Percentiles rank a stretch among this genome's conserved stretches.
Evolutionary conservation across 2,329 filamentous ascomycete genomes (phyloP).

Genomic region (Pseudogymnoascus sp.): DNA sequence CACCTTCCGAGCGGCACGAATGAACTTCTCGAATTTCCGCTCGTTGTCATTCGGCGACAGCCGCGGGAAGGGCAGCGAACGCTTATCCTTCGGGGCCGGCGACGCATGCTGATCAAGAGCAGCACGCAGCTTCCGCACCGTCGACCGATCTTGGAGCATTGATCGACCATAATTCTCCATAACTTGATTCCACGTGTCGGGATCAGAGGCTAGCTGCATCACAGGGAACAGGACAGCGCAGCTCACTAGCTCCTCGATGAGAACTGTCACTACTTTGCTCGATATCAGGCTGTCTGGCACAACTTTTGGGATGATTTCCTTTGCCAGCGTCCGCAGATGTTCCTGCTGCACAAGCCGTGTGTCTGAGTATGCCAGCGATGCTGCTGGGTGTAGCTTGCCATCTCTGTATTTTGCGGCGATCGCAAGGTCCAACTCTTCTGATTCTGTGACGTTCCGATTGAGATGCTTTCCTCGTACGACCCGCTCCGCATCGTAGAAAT

Average conservation of each 20-base stretch:
- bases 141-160: conserved; percentile 90
- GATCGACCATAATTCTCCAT: conserved; percentile 83
- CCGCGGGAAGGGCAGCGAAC: conserved; percentile 65
- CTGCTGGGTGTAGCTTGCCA: conserved; percentile 80
- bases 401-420: conserved; percentile 92
- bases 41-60: conserved; percentile 78
- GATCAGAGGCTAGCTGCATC: conserved; percentile 72
- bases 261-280: conserved; percentile 69
- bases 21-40: conserved; percentile 87
- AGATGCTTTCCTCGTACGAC: conserved; percentile 79
- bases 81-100: conserved; percentile 58
- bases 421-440: conserved; percentile 88
- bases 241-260: conserved; percentile 83
- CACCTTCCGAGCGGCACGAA: conserved; percentile 78
- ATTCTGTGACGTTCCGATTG: conserved; percentile 85
- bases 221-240: conserved; percentile 84
- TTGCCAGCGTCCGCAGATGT: conserved; percentile 69
- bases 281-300: conserved; percentile 66
- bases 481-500: conserved; percentile 85
- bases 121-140: conserved; percentile 81
- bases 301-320: conserved; percentile 63
- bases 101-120: conserved; percentile 91
- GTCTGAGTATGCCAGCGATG: conserved; percentile 73
- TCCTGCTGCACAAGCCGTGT: conserved; percentile 80
- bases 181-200: conserved; percentile 95